These are phyloP conservation scores for Ramularia collo-cygni DNA, from an alignment of 2,329 filamentous ascomycete species.

Conservation along the genomic window DNA sequence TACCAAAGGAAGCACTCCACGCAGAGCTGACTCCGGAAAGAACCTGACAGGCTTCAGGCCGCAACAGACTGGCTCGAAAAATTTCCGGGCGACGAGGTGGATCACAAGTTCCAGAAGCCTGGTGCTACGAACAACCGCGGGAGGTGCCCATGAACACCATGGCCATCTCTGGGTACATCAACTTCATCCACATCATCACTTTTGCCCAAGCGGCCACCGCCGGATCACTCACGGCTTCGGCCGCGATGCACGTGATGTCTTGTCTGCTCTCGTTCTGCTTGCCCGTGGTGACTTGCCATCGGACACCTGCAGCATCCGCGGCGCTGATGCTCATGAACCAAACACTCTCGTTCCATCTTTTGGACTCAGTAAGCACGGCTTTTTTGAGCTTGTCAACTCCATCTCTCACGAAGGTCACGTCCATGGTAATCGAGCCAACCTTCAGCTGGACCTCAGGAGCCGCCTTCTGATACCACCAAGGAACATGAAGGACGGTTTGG, in stretches of 20 bases:
- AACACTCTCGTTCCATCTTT: constrained; percentile 25
- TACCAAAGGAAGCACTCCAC: constrained; percentile 17
- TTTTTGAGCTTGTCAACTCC: constrained; percentile 25
- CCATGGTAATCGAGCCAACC: constrained; percentile 26
- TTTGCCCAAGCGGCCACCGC: constrained; percentile 26
- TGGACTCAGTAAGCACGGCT: constrained; percentile 23
- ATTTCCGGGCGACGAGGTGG: constrained; percentile 20
- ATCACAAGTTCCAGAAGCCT: constrained; percentile 19
- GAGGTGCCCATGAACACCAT: constrained; percentile 25
- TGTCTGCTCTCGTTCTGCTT: constrained; percentile 24
- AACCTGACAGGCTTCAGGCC: constrained; percentile 11
- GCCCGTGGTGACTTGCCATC: constrained; percentile 23
- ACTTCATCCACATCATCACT: constrained; percentile 21
- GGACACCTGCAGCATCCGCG: constrained; percentile 24
- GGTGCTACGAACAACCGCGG: constrained; percentile 18
- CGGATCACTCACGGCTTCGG: constrained; percentile 24
- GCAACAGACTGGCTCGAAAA: constrained; percentile 13
- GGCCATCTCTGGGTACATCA: constrained; percentile 28
- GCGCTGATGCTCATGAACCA: constrained; percentile 21
- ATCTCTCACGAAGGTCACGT: constrained; percentile 22
- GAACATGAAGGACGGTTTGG: constrained; percentile 21
- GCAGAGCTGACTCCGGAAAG: too few species aligned
- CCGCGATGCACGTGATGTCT: constrained; percentile 21
- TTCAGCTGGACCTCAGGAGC: constrained; percentile 20
- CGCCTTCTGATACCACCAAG: constrained; percentile 17